Evolutionary conservation across 2,329 filamentous ascomycete genomes (phyloP).

Genomic region (Aspergillus candidus): DNA sequence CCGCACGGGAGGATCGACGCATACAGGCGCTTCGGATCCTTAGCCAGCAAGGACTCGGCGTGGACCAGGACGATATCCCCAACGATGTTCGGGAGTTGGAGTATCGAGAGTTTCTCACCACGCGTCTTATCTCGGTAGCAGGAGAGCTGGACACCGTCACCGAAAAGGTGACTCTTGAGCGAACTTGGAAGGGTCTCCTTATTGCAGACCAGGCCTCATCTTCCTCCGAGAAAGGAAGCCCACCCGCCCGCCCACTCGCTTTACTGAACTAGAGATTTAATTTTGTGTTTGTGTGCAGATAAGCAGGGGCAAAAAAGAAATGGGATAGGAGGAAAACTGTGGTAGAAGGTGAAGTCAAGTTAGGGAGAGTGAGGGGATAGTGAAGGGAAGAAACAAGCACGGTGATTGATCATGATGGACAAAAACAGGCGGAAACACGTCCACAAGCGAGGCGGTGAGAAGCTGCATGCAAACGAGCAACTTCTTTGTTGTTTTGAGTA

Average conservation of each 20-base stretch:
- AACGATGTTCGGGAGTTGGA: constrained; percentile 14
- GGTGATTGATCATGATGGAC: background rate
- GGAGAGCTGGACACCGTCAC: background rate
- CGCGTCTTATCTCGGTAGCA: background rate
- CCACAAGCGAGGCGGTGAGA: constrained; percentile 1
- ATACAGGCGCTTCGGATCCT: constrained; percentile 14
- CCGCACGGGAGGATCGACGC: constrained; percentile 26
- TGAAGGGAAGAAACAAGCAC: background rate
- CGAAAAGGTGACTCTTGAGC: constrained; percentile 9
- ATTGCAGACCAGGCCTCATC: background rate
- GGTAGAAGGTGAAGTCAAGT: background rate
- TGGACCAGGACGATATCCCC: constrained; percentile 4
- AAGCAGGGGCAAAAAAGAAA: too few species aligned
- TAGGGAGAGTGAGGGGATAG: background rate
- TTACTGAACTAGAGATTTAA: too few species aligned
- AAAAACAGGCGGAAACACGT: background rate
- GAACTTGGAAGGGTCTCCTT: constrained; percentile 15
- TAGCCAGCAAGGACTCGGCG: background rate
- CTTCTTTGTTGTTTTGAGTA: background rate
- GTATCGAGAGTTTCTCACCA: constrained; percentile 16
- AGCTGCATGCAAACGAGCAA: background rate
- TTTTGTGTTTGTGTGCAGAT: too few species aligned
- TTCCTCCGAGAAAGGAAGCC: too few species aligned
- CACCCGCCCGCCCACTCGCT: too few species aligned
- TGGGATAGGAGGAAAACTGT: too few species aligned